Evolutionary conservation across 2,329 filamentous ascomycete species (phyloP).

Genomic region (Myriosclerotinia scirpicola): DNA sequence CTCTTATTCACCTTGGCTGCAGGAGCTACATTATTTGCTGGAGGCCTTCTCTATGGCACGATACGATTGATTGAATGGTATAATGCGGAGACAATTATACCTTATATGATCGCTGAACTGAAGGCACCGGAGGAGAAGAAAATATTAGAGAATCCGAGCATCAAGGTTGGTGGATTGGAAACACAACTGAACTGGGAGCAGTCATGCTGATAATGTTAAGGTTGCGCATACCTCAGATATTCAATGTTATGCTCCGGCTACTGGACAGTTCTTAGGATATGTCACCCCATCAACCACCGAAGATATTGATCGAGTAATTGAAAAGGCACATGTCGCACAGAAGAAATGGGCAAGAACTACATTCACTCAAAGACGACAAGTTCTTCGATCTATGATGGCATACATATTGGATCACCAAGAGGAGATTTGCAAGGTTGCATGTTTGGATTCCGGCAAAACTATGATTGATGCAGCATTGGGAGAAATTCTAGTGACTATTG

Average conservation of each 20-base stretch:
- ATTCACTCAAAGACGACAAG: slow-evolving; percentile 73
- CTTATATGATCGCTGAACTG: slow-evolving; percentile 63
- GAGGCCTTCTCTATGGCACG: slow-evolving; percentile 31
- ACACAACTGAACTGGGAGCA: slow-evolving; percentile 23
- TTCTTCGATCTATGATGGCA: slow-evolving; percentile 78
- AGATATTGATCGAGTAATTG: slow-evolving; percentile 77
- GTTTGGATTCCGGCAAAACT: slow-evolving; percentile 93
- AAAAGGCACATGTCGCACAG: slow-evolving; percentile 73
- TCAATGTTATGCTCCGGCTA: slow-evolving; percentile 87
- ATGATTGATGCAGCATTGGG: slow-evolving; percentile 91
- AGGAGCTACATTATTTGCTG: slow-evolving; percentile 30
- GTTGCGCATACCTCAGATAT: slow-evolving; percentile 65
- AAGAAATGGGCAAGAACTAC: slow-evolving; percentile 72
- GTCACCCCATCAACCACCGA: slow-evolving; percentile 74
- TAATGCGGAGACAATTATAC: slow-evolving; percentile 47
- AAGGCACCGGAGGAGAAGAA: slow-evolving; percentile 58
- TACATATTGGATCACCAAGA: slow-evolving; percentile 88
- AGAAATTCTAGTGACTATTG: slow-evolving; percentile 89
- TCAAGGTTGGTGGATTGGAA: slow-evolving; percentile 51
- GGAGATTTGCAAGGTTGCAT: slow-evolving; percentile 79
- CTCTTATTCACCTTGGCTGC: slow-evolving; percentile 31
- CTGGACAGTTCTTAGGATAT: slow-evolving; percentile 76
- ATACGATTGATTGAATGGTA: slow-evolving; percentile 32
- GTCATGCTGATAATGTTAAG: slow-evolving; percentile 40
- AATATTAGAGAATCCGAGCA: slow-evolving; percentile 57